Evolutionary conservation across 768 basidiomycete species (phyloP).

Genomic region (Kwoniella dendrophila): DNA sequence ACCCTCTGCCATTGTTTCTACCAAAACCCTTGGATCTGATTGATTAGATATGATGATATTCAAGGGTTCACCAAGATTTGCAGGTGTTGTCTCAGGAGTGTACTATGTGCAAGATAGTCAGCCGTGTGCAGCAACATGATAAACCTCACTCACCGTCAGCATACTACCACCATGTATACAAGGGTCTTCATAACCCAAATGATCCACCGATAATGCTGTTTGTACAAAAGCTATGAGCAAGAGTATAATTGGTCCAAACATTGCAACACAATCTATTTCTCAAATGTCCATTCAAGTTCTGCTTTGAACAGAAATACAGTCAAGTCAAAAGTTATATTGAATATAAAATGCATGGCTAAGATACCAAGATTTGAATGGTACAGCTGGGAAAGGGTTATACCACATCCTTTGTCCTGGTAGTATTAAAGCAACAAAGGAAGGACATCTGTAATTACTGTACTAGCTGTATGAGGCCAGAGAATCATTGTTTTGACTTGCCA

Average conservation of each 20-base stretch:
- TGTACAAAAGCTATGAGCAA: too few relatives aligned
- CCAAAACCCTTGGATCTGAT: conserved; percentile 25
- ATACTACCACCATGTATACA: conserved; percentile 11
- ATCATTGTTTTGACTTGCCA: too few relatives aligned
- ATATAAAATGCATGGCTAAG: neutral
- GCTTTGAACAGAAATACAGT: neutral
- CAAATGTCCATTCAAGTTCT: neutral
- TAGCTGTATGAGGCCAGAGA: too few relatives aligned
- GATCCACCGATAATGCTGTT: neutral
- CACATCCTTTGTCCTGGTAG: too few relatives aligned
- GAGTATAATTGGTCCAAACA: too few relatives aligned
- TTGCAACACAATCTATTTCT: too few relatives aligned
- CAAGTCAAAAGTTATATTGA: neutral
- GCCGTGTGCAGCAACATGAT: neutral
- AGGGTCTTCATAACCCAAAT: conserved; percentile 15
- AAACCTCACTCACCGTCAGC: conserved; percentile 30
- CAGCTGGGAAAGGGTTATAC: neutral
- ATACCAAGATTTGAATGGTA: neutral
- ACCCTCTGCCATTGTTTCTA: conserved; percentile 19
- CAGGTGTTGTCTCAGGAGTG: conserved; percentile 14
- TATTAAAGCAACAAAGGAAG: too few relatives aligned
- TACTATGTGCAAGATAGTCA: conserved; percentile 5
- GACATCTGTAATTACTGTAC: too few relatives aligned
- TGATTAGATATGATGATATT: conserved; percentile 32
- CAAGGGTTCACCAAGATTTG: conserved; percentile 27